A percentile compares a stretch with the other conserved stretches of the same genome.
Evolutionary conservation across 441 rosid genomes (phyloP).

Genomic region (Daphne laureola): DNA sequence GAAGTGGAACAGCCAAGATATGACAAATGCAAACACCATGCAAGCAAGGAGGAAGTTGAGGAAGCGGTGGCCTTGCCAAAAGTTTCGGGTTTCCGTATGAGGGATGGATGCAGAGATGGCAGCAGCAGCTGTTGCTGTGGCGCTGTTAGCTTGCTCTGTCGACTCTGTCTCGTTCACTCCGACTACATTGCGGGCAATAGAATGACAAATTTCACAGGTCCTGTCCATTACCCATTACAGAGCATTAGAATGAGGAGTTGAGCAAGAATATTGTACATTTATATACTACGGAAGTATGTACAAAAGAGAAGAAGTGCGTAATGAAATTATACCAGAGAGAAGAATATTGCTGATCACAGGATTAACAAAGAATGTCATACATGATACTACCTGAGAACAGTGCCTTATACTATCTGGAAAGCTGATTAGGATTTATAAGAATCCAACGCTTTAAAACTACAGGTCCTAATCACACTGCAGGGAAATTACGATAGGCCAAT

Average conservation of each 20-base stretch:
- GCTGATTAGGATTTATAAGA: neutral
- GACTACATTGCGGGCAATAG: conserved; percentile 48
- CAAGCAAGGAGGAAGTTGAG: conserved; percentile 65
- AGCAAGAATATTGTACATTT: neutral
- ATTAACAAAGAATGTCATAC: neutral
- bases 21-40: conserved; percentile 63
- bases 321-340: too few relatives aligned
- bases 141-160: conserved; percentile 23
- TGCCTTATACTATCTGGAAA: neutral
- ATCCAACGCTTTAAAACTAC: neutral
- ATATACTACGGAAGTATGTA: neutral
- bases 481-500: too few relatives aligned
- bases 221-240: conserved; percentile 33
- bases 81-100: conserved; percentile 35
- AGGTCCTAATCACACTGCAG: too few relatives aligned
- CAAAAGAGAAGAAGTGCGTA: neutral
- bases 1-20: conserved; percentile 71
- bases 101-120: conserved; percentile 22
- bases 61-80: conserved; percentile 58
- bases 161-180: conserved; percentile 28
- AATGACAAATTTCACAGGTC: conserved; percentile 71
- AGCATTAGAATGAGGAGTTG: neutral
- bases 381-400: neutral
- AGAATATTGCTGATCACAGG: neutral
- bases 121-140: conserved; percentile 19